Evolutionary conservation across 2,329 filamentous ascomycete species (phyloP).

Genomic region (Helminthosporium solani): DNA sequence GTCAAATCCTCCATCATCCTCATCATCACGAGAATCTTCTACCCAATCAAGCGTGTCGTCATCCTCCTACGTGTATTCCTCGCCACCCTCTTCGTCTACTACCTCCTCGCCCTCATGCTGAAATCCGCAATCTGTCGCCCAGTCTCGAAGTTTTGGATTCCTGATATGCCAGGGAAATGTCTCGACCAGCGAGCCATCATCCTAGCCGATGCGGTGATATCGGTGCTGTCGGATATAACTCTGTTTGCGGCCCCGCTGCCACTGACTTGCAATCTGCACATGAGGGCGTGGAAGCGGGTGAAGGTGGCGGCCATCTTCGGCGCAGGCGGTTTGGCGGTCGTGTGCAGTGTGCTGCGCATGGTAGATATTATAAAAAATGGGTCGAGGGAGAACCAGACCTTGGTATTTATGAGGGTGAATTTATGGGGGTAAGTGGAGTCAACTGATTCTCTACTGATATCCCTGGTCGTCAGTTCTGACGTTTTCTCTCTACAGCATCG

Average conservation of each 20-base stretch:
- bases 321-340: constrained; percentile 42
- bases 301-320: constrained; percentile 42
- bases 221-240: constrained; percentile 40
- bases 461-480: background rate
- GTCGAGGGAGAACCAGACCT: constrained; percentile 31
- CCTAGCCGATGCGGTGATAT: constrained; percentile 44
- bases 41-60: constrained; percentile 36
- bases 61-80: constrained; percentile 41
- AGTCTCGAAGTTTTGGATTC: constrained; percentile 40
- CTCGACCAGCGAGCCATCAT: constrained; percentile 42
- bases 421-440: constrained; percentile 45
- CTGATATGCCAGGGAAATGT: constrained; percentile 25
- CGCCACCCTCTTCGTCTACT: constrained; percentile 38
- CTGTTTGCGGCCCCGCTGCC: constrained; percentile 42
- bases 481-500: constrained; percentile 6
- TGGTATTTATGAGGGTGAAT: constrained; percentile 41
- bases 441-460: no score
- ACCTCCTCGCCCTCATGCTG: constrained; percentile 37
- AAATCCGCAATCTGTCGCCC: constrained; percentile 44
- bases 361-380: constrained; percentile 38
- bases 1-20: constrained; percentile 42
- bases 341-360: constrained; percentile 43
- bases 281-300: constrained; percentile 40
- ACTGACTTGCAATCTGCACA: constrained; percentile 43
- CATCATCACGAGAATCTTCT: constrained; percentile 43